Percentiles rank a stretch among this genome's conserved stretches.
phyloP scores from a whole-genome alignment of 257 asterid species.

The Solanum virginianum region DNA sequence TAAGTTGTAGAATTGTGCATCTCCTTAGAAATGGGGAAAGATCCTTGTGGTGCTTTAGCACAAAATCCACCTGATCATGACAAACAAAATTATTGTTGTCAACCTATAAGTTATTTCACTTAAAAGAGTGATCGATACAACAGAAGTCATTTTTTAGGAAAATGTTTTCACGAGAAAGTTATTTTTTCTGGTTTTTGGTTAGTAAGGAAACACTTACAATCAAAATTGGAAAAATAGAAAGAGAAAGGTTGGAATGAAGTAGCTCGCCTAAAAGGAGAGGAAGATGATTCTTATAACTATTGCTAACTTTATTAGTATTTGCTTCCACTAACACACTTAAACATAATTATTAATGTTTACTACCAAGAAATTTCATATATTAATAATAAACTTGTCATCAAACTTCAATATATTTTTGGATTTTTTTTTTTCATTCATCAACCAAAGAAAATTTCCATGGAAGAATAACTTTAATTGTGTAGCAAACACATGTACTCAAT shows the following conservation, averaged over 20 bases:
- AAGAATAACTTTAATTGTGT: not conserved
- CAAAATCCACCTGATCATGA: constrained; percentile 53
- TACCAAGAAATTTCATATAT: not conserved
- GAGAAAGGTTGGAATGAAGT: no score
- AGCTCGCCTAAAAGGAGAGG: no score
- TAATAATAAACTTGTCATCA: not conserved
- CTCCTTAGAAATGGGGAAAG: constrained; percentile 61
- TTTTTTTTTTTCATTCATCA: not conserved
- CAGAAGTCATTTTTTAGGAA: not conserved
- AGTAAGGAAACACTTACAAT: not conserved
- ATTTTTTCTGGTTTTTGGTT: not conserved
- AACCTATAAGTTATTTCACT: no score
- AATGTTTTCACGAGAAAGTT: not conserved
- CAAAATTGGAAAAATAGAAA: not conserved
- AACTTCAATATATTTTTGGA: not conserved
- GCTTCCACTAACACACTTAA: no score
- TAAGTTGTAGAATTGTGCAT: constrained; percentile 65
- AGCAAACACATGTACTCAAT: not conserved
- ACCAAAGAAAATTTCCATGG: not conserved
- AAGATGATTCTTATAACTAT: no score
- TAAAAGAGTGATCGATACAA: not conserved
- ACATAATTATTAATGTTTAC: not conserved
- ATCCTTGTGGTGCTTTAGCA: constrained; percentile 53
- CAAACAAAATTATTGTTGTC: no score
- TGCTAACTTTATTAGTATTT: no score